Conservation (phyloP, 768 basidiomycete species). For the Xerocomellus intermedius region DNA sequence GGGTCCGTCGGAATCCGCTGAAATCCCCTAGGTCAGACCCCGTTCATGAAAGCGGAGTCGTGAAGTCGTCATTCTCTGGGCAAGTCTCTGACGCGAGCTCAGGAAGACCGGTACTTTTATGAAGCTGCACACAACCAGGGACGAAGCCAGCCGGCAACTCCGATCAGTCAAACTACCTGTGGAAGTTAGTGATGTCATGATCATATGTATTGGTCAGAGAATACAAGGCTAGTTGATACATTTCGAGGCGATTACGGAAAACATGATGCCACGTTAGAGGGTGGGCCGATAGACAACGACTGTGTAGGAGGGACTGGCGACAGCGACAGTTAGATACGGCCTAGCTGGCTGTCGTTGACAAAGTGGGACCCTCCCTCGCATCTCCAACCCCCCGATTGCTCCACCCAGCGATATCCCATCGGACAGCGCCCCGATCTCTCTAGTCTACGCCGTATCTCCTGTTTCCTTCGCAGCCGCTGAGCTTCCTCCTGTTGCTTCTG, state of each 20-base stretch:
- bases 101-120: no score
- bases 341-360: constrained; percentile 31
- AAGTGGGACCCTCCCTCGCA: constrained; percentile 49
- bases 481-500: constrained; percentile 39
- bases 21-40: no score
- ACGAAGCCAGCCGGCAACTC: no score
- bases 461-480: constrained; percentile 19
- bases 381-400: constrained; percentile 39
- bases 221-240: neutral
- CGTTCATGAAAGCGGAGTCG: no score
- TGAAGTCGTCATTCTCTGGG: no score
- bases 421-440: constrained; percentile 50
- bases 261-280: neutral
- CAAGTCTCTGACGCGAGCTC: no score
- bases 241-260: neutral
- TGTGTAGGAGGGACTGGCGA: neutral
- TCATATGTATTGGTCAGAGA: no score
- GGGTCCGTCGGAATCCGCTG: no score
- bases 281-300: neutral
- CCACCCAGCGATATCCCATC: constrained; percentile 46
- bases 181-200: no score
- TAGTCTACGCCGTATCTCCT: constrained; percentile 39
- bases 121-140: no score
- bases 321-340: neutral
- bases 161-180: no score